Base-by-base conservation (phyloP, 352 stramenopile genomes). In the Phytophthora niederhauseri region DNA sequence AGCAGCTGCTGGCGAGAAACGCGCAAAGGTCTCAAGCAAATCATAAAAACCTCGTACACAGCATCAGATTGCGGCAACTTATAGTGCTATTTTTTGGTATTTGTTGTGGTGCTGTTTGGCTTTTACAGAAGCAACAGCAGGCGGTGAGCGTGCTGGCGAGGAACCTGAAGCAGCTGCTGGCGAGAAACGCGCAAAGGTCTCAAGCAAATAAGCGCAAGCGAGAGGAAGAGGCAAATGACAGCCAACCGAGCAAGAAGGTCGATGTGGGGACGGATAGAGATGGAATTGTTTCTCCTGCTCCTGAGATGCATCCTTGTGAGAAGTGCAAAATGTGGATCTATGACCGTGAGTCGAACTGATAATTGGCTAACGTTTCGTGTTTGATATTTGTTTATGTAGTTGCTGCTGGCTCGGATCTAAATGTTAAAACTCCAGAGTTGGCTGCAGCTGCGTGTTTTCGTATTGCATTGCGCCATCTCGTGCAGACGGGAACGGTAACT, bases 261-360 rank as follows among this genome's bases (percentile, higher is more conserved):
- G 49, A 58, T 56, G 36, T 61, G 41, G 17, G 24, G 24, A 11
- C 17, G 15, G 7, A 52, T 51, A n/a, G 0, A 52, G 31, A 34
- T 19, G 12, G 30, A 17, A 3, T 41, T 20, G 30, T 7, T 3
- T n/a, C 41, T 57, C 31, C 52, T 64, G 51, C 31, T 6, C 24
- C 55, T 30, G 34, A 57, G 22, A 77, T 81, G 70, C 62, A 74
- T 71, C 34, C 60, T 31, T 81, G 74, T 81, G 36, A 75, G 70
- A 36, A 26, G 3, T 26, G 7, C 11, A 5, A 4, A 51, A 15
- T 28, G 45, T 28, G 45, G 19, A 26, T 14, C 28, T 14, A 3
- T 26, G 19, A 0, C 15, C 8, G 45, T 51, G 19, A 26, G n/a
- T 6, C 26, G 45, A 17, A 17, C 45, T 51, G 45, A 26, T 20